phyloP scores from a whole-genome alignment of 1,284 basidiomycete species.

The Fomitopsis palustris region DNA sequence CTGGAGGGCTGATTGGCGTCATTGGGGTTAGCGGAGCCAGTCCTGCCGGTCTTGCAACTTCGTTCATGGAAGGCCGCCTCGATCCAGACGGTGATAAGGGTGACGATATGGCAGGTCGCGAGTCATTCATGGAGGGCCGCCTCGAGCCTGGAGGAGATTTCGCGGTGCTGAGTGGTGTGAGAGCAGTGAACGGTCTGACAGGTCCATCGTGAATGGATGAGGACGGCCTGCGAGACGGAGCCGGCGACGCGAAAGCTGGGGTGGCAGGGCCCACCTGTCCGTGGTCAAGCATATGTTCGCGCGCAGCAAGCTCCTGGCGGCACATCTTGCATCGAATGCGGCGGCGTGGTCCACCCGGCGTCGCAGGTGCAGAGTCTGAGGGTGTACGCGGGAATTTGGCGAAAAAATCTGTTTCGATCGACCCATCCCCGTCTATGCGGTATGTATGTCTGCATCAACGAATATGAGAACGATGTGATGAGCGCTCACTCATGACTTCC shows the following conservation, averaged over 20 bases:
- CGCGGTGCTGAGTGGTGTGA: slow-evolving; percentile 2
- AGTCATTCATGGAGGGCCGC: slow-evolving; percentile 14
- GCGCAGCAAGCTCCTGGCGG: slow-evolving; percentile 80
- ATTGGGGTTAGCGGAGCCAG: background rate
- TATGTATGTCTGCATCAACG: slow-evolving; percentile 5
- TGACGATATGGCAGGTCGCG: slow-evolving; percentile 4
- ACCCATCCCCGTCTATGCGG: slow-evolving; percentile 67
- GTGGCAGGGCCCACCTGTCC: slow-evolving; percentile 71
- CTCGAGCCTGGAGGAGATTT: slow-evolving; percentile 7
- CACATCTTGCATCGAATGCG: slow-evolving; percentile 91
- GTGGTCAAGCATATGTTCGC: slow-evolving; percentile 91
- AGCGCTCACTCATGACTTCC: slow-evolving; percentile 69
- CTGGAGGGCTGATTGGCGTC: background rate
- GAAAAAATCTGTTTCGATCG: slow-evolving; percentile 66
- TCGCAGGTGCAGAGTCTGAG: slow-evolving; percentile 55
- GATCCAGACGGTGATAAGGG: slow-evolving; percentile 20
- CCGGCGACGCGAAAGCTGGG: slow-evolving; percentile 47
- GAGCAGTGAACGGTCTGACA: slow-evolving; percentile 6
- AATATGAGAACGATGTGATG: background rate
- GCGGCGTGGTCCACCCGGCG: slow-evolving; percentile 53
- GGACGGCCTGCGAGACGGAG: slow-evolving; percentile 43
- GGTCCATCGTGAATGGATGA: slow-evolving; percentile 24
- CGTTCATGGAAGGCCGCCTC: slow-evolving; percentile 13
- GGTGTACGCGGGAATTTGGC: slow-evolving; percentile 70
- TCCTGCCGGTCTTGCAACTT: background rate